Conservation (phyloP, 306 rosid genomes). For the Castanea crenata region DNA sequence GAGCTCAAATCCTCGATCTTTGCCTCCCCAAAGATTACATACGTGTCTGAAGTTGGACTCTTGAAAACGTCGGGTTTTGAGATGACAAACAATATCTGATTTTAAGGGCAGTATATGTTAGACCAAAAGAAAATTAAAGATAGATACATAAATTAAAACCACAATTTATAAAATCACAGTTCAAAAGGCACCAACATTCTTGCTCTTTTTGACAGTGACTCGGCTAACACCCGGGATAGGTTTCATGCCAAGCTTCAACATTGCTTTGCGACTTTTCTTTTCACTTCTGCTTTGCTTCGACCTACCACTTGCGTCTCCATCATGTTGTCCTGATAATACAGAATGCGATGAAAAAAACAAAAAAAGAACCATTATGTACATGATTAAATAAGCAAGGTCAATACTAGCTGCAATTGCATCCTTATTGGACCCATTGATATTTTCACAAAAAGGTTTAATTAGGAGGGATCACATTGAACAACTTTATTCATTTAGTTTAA, state of each 20-base stretch:
- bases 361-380: too few species aligned
- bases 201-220: constrained; percentile 86
- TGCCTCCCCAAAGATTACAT: constrained; percentile 84
- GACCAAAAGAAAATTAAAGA: background rate
- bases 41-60: constrained; percentile 88
- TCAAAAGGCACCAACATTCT: constrained; percentile 52
- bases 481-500: background rate
- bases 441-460: background rate
- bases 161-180: background rate
- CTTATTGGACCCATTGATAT: background rate
- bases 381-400: background rate
- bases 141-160: background rate
- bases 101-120: background rate
- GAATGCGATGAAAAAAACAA: background rate
- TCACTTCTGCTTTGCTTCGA: constrained; percentile 91
- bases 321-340: constrained; percentile 31
- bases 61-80: constrained; percentile 90
- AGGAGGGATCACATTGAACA: background rate
- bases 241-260: constrained; percentile 88
- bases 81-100: constrained; percentile 76
- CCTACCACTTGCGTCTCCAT: constrained; percentile 75
- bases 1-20: constrained; percentile 91
- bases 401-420: background rate
- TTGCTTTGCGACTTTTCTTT: constrained; percentile 88
- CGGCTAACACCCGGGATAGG: constrained; percentile 82